Conservation (phyloP, 2,329 filamentous ascomycete species). For the Aspergillus neotritici region DNA sequence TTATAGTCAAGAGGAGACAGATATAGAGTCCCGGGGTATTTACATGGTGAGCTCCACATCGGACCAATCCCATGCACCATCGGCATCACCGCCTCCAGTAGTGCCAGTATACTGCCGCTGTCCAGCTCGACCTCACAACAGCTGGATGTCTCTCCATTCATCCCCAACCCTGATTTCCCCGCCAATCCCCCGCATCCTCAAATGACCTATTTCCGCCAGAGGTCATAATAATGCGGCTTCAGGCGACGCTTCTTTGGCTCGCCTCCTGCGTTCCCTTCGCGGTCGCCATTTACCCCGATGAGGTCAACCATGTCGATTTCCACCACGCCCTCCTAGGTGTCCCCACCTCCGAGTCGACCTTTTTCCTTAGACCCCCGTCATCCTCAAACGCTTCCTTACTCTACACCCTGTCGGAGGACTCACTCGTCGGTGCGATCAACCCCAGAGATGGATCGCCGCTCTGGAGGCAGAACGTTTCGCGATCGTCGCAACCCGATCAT, state of each 20-base stretch:
- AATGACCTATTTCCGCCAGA: constrained; percentile 27
- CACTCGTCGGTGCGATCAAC: constrained; percentile 80
- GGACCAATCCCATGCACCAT: constrained; percentile 3
- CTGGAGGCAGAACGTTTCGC: constrained; percentile 74
- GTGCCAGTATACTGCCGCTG: not conserved
- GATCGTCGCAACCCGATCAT: constrained; percentile 28
- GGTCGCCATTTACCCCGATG: constrained; percentile 75
- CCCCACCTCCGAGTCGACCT: constrained; percentile 75
- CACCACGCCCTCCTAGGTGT: constrained; percentile 84
- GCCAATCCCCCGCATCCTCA: constrained; percentile 16
- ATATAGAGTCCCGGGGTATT: not conserved
- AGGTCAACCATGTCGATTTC: constrained; percentile 88
- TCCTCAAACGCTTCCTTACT: constrained; percentile 81
- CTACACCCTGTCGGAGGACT: constrained; percentile 82
- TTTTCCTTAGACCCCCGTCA: constrained; percentile 83
- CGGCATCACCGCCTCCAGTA: not conserved
- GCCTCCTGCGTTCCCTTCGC: constrained; percentile 47
- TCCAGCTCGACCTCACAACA: not conserved
- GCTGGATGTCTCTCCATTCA: too few species aligned
- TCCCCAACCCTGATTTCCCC: constrained; percentile 10
- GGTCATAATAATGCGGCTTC: constrained; percentile 36
- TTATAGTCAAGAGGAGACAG: not conserved
- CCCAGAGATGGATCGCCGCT: constrained; percentile 77
- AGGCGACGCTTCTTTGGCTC: constrained; percentile 35
- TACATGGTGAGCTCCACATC: not conserved